A percentile compares a stretch with the other conserved stretches of the same genome.
These are phyloP conservation scores for Fusarium liriodendri DNA, from an alignment of 2,329 filamentous ascomycete genomes.

Conservation along the genomic window DNA sequence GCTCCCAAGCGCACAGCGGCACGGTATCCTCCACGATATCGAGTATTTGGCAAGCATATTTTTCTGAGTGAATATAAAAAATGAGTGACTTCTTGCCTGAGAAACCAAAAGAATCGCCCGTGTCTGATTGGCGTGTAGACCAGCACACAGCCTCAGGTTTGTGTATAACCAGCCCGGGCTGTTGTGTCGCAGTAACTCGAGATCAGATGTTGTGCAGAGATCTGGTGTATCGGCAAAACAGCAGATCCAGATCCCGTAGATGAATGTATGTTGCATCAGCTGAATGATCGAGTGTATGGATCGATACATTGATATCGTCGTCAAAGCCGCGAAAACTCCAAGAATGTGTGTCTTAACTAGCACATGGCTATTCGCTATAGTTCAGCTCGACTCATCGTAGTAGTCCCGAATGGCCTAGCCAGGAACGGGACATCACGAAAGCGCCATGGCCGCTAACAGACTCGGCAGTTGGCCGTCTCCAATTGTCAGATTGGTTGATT, in stretches of 20 bases:
- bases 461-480: not conserved
- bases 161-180: not conserved
- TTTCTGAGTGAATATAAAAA: constrained; percentile 40
- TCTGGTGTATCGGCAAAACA: constrained; percentile 5
- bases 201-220: constrained; percentile 20
- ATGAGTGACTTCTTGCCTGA: constrained; percentile 40
- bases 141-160: constrained; percentile 3
- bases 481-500: not conserved
- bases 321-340: constrained; percentile 3
- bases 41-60: constrained; percentile 45
- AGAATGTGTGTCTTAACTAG: not conserved
- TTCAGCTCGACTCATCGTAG: not conserved
- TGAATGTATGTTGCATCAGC: constrained; percentile 6
- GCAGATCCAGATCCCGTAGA: constrained; percentile 10
- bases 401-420: constrained; percentile 23
- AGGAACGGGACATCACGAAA: constrained; percentile 15
- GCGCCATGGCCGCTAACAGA: not conserved
- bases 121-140: constrained; percentile 13
- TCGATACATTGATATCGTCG: not conserved
- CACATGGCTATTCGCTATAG: not conserved
- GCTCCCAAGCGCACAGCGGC: constrained; percentile 49
- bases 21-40: constrained; percentile 58
- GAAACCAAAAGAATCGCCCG: constrained; percentile 32
- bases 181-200: constrained; percentile 14
- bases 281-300: constrained; percentile 3